Conservation (phyloP, 2,329 filamentous ascomycete genomes). For the Hypoxylon sp. region DNA sequence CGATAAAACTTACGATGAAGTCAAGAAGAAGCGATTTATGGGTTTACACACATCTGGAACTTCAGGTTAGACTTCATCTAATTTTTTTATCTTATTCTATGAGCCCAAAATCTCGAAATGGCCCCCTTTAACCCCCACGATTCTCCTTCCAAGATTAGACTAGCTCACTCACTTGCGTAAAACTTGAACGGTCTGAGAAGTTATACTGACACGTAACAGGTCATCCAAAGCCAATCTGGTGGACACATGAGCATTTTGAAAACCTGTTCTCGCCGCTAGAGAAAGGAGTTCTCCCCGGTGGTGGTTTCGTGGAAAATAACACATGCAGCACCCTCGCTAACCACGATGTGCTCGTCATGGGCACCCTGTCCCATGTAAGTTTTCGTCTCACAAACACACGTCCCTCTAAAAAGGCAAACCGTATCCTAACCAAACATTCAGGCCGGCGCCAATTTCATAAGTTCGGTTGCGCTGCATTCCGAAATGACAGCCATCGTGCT, state of each 20-base stretch:
- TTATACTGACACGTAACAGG: conserved; percentile 41
- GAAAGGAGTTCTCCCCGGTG: conserved; percentile 30
- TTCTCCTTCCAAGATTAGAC: background rate
- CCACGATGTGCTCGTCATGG: conserved; percentile 36
- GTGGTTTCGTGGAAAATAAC: conserved; percentile 21
- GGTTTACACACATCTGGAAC: conserved; percentile 42
- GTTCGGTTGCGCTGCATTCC: conserved; percentile 26
- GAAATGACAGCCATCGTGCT: conserved; percentile 43
- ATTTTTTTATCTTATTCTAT: background rate
- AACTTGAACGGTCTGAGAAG: background rate
- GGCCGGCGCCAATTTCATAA: conserved; percentile 40
- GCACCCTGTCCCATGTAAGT: conserved; percentile 41
- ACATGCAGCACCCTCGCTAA: conserved; percentile 36
- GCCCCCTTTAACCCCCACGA: background rate
- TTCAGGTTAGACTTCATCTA: conserved; percentile 35
- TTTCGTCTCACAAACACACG: background rate
- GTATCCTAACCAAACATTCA: conserved; percentile 24
- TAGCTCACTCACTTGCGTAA: background rate
- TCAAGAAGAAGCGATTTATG: conserved; percentile 37
- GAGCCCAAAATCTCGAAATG: background rate
- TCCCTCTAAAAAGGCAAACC: background rate
- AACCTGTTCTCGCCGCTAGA: conserved; percentile 35
- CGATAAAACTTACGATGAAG: conserved; percentile 29
- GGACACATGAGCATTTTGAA: conserved; percentile 43
- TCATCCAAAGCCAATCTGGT: conserved; percentile 49